Evolutionary conservation across 2,329 filamentous ascomycete genomes (phyloP), one percentile per base, ranked within the genome.

Genomic region (Cercospora janseana): DNA sequence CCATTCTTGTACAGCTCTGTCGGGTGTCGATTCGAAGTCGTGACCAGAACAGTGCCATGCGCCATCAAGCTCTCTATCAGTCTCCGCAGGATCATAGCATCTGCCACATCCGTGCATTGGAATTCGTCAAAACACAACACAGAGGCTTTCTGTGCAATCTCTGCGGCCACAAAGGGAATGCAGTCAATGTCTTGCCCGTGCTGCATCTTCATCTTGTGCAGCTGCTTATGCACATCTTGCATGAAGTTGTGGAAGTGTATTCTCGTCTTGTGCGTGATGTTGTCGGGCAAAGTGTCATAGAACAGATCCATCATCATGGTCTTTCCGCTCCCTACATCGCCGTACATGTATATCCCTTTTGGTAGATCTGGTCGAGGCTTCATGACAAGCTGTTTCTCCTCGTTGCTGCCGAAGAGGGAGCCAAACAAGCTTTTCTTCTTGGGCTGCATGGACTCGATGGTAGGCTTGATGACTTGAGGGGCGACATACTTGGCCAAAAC

Each of bases 201-300:
- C 62, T 84, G 75, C 79, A 93, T 86, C 75, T 95, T 96, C 72
- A 95, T 85, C 66, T 82, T 83, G 74, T 97, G 93, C 63, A 97
- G 75, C 54, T 92, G 80, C 69, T 86, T 89, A 73, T 98, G 93
- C 41, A 97, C 86, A 69, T 95, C 88, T 70, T 97, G 93, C 93
- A 98, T 98, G 75, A 98, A 98, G 69, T 95, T 95, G 75, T 97
- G 90, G 72, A 98, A 98, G 74, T 98, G 93, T 64, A 98, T 96
- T 40, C 93, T 80, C 38, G 86, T 94, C 74, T 95, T 96, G 24
- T 83, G 82, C 50, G 77, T 79, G 58, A 97, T 90, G 52, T 86
- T 85, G 12, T 75, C 69, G 0, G 93, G 93, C 16, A 97, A 75
- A 0, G 92, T 96, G 58, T 97, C 91, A 73, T 91, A 95, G 70